These are phyloP conservation scores for Chimonanthus salicifolius DNA, from an alignment of 164 flowering plant genomes.

Conservation along the genomic window DNA sequence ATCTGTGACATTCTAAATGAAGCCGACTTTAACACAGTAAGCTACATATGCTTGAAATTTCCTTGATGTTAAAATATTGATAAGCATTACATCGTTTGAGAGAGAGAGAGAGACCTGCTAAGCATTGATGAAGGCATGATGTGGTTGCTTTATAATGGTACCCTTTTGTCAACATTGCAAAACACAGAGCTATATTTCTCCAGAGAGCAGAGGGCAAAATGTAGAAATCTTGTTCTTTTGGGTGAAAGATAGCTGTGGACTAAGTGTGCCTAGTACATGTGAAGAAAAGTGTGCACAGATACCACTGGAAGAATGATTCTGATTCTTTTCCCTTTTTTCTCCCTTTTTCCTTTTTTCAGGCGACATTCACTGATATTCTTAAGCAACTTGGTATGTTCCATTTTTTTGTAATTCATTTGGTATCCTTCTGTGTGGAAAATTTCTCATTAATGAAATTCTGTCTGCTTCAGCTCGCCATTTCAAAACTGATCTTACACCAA, in stretches of 20 bases:
- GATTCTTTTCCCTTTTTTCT: neutral
- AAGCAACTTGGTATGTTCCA: slow-evolving; percentile 18
- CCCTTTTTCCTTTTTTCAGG: slow-evolving; percentile 11
- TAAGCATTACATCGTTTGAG: neutral
- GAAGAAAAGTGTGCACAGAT: neutral
- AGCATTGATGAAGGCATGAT: neutral
- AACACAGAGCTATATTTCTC: too few relatives aligned
- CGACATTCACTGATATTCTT: slow-evolving; percentile 25
- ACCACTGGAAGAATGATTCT: neutral
- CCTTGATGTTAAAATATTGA: neutral
- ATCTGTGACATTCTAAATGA: slow-evolving; percentile 77
- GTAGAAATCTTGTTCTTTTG: neutral
- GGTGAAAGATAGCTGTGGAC: neutral
- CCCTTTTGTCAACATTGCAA: too few relatives aligned
- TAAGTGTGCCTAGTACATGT: neutral
- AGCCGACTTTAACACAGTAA: slow-evolving; percentile 86
- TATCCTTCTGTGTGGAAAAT: neutral
- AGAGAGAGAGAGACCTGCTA: too few relatives aligned
- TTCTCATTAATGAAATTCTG: neutral
- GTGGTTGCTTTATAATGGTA: neutral
- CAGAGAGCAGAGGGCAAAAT: neutral
- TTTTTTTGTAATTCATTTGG: neutral
- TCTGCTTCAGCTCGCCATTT: slow-evolving; percentile 48
- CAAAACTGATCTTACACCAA: slow-evolving; percentile 56
- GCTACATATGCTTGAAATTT: slow-evolving; percentile 8